These are phyloP conservation scores for Agroathelia rolfsii DNA, from an alignment of 1,284 basidiomycete genomes.

Conservation along the genomic window DNA sequence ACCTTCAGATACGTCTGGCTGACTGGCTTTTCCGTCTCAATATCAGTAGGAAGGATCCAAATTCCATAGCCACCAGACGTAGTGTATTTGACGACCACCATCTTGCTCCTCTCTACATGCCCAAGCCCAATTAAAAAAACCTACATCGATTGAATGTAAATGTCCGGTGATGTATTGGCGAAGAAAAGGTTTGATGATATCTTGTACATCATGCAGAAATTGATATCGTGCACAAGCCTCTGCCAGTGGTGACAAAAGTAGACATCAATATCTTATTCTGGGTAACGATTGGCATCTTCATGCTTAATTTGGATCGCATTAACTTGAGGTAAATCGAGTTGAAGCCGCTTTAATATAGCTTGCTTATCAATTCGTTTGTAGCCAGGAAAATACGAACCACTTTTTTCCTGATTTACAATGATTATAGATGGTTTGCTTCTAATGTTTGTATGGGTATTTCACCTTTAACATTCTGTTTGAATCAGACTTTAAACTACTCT, in stretches of 20 bases:
- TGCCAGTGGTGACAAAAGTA: constrained; percentile 35
- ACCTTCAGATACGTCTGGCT: no score
- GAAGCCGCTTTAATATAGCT: no score
- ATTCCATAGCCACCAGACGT: constrained; percentile 25
- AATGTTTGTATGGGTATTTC: no score
- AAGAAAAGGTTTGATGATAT: constrained; percentile 41
- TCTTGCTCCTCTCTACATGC: constrained; percentile 15
- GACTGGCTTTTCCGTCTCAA: no score
- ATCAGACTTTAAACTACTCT: constrained; percentile 57
- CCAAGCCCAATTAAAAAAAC: constrained; percentile 44
- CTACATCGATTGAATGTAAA: constrained; percentile 53
- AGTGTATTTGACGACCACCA: constrained; percentile 27
- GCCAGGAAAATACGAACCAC: constrained; percentile 57
- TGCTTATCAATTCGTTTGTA: no score
- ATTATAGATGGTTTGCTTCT: constrained; percentile 52
- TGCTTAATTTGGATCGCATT: constrained; percentile 31
- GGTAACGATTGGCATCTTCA: constrained; percentile 36
- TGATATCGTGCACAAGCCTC: constrained; percentile 7
- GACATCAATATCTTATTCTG: constrained; percentile 41
- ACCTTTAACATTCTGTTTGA: not conserved
- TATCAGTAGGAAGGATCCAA: no score
- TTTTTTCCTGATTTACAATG: constrained; percentile 54
- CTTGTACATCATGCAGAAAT: not conserved
- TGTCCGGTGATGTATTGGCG: constrained; percentile 60
- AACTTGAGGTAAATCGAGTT: no score